Evolutionary conservation across 2,329 filamentous ascomycete genomes (phyloP).

Genomic region (Raffaelea albimanens): DNA sequence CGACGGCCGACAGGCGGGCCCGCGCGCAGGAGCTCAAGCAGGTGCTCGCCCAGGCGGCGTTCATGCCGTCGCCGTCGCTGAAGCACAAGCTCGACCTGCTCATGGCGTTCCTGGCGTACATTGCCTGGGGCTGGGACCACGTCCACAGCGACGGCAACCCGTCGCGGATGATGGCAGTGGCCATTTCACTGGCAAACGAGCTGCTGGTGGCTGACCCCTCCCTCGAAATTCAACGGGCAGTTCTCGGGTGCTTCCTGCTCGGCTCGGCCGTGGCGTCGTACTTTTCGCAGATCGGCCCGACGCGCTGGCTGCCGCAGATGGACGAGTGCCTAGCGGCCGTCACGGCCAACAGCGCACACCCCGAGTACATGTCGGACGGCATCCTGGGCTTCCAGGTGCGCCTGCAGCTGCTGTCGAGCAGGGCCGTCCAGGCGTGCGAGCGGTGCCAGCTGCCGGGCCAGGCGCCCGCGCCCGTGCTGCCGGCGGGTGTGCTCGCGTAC

Average conservation of each 20-base stretch:
- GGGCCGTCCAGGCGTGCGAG: constrained; percentile 8
- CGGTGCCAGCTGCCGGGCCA: constrained; percentile 20
- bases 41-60: constrained; percentile 18
- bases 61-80: constrained; percentile 11
- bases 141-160: constrained; percentile 21
- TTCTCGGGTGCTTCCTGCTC: constrained; percentile 22
- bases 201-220: constrained; percentile 23
- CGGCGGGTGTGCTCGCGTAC: constrained; percentile 16
- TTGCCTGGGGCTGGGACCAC: constrained; percentile 5
- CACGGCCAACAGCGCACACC: constrained; percentile 11
- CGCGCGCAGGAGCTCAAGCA: constrained; percentile 21
- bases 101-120: constrained; percentile 15
- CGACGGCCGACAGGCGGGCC: constrained; percentile 16
- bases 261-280: constrained; percentile 23
- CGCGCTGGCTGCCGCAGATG: constrained; percentile 29
- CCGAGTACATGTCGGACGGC: constrained; percentile 18
- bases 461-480: constrained; percentile 2
- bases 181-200: constrained; percentile 27
- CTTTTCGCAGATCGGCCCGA: constrained; percentile 22
- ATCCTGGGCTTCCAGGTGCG: constrained; percentile 24
- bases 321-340: constrained; percentile 23
- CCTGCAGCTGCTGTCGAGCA: constrained; percentile 24
- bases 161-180: constrained; percentile 26
- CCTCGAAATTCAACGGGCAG: constrained; percentile 18
- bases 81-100: constrained; percentile 23